Conservation (phyloP, 805 yeast genomes). For the Saccharomycopsis guyanensis region DNA sequence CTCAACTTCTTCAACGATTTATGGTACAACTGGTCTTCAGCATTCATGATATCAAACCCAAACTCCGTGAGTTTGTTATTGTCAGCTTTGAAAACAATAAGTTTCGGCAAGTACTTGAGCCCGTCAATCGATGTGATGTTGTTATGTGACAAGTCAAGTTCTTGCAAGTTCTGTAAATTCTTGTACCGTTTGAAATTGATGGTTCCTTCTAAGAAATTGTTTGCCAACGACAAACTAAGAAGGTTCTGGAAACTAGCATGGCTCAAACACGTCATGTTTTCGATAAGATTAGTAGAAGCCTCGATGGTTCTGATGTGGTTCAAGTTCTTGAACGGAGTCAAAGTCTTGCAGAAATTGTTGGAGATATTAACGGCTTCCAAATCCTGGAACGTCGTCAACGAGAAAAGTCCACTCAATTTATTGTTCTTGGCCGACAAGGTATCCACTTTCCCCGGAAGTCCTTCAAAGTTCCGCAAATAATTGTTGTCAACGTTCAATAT, state of each 20-base stretch:
- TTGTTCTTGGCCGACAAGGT: slow-evolving; percentile 30
- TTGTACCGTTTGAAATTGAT: slow-evolving; percentile 27
- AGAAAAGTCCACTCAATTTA: slow-evolving; percentile 28
- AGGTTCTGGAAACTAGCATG: slow-evolving; percentile 27
- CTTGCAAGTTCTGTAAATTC: slow-evolving; percentile 24
- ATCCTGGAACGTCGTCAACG: slow-evolving; percentile 22
- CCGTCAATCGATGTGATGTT: slow-evolving; percentile 30
- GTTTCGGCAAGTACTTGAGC: slow-evolving; percentile 27
- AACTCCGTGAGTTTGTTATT: slow-evolving; percentile 9
- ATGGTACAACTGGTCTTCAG: slow-evolving; percentile 12
- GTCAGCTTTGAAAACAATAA: slow-evolving; percentile 26
- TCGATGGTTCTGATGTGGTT: slow-evolving; percentile 33
- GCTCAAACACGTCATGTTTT: slow-evolving; percentile 27
- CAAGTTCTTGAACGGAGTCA: slow-evolving; percentile 29
- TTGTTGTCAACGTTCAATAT: slow-evolving; percentile 34
- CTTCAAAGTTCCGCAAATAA: slow-evolving; percentile 32
- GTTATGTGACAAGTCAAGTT: slow-evolving; percentile 29
- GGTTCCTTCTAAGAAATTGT: slow-evolving; percentile 25
- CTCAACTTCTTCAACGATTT: slow-evolving; percentile 17
- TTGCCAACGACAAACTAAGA: slow-evolving; percentile 24
- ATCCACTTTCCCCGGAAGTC: slow-evolving; percentile 31
- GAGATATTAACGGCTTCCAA: slow-evolving; percentile 32
- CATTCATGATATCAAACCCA: slow-evolving; percentile 6
- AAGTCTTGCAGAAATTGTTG: slow-evolving; percentile 27
- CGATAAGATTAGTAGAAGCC: slow-evolving; percentile 17